Base-by-base conservation (phyloP, 106 monocot species). In the Dioscorea zingiberensis region DNA sequence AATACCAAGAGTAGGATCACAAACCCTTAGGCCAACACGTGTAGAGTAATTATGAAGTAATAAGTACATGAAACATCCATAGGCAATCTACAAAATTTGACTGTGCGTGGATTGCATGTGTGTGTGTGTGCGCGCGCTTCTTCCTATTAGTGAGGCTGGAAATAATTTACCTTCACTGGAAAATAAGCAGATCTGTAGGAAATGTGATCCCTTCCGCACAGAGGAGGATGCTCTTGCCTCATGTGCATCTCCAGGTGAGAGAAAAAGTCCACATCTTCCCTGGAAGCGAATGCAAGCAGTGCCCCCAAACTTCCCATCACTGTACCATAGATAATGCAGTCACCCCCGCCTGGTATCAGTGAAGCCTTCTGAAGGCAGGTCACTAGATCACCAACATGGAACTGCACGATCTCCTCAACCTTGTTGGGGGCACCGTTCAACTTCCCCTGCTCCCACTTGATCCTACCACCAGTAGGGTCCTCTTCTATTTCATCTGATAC, bases 221-320 rank as follows among this genome's bases (percentile, higher is more conserved):
- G 68, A 59, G 95, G 95, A 19, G 95, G 95, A 74, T 92, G 85
- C 69, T 97, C 95, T 63, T 97, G 95, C 75, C 95, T 79, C 83
- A 97, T 74, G 70, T 98, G 97, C 97, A 92, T 98, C 81, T 98
- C 97, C 74, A 97, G 74, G 62, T 97, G 91, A 48, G 82, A 83
- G 54, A 97, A 97, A 82, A 97, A 97, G 64, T 97, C 97, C 22
- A 97, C 97, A 71, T 97, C 97, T 75, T 97, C 97, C 70, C 97
- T 83, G 14, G 92, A 92, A 18, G 79, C 89, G 53, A 98, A 92
- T 27, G 97, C 83, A 54, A 98, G 76, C 71, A 98, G 54, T 57
- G 97, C 91, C 47, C 97, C 97, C 53, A 98, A 61, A 60, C 92
- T 98, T n/a, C 97, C 97, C 97, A 98, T 98, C n/a, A 98, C 86